Base-by-base conservation (phyloP, 2,329 filamentous ascomycete species). In the Lojkania enalia region DNA sequence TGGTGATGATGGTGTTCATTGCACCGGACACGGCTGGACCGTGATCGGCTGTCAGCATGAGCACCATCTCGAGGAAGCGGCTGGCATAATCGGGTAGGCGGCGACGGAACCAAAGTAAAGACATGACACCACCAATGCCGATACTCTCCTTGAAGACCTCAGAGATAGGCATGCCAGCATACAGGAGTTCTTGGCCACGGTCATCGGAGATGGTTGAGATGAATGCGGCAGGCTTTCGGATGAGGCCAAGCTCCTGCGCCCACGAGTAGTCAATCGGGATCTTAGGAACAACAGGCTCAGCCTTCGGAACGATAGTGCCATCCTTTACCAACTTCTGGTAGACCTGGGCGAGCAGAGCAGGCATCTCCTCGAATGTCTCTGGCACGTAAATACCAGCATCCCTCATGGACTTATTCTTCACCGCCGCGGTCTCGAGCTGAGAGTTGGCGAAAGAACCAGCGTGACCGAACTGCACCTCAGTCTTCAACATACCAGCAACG, bases 1-100 rank as follows among this genome's bases (percentile, higher is more conserved):
- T 99, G 54, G 94, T 99, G 73, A 99, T 97, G 74, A 99, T 99
- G 72, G 94, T 99, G 86, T 99, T 99, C 94, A 99, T 99, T 74
- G 94, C 94, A 83, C 94, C 94, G 63, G 94, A 99, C 63, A 99
- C 94, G 64, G 94, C 94, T 42, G 94, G 94, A 76, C 94, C 94
- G 85, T 99, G 94, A 71, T 99, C 94, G 64, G 94, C 94, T 70
- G 94, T 99, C 70, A 99, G 85, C 94, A 99, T 99, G 74, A 99
- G 92, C 58, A 99, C 94, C 94, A 99, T 99, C 82, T 99, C 94
- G 62, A 99, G 79, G 83, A 99, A 99, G 79, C 95, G 95, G 82
- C 90, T 95, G 68, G 94, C 94, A 73, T 96, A 97, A 69, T 87
- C 80, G 54, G 94, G 94, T 53, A 99, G 87, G 70, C 94, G 88